phyloP scores from a whole-genome alignment of 148 eudicot species.

The Spergularia marina region DNA sequence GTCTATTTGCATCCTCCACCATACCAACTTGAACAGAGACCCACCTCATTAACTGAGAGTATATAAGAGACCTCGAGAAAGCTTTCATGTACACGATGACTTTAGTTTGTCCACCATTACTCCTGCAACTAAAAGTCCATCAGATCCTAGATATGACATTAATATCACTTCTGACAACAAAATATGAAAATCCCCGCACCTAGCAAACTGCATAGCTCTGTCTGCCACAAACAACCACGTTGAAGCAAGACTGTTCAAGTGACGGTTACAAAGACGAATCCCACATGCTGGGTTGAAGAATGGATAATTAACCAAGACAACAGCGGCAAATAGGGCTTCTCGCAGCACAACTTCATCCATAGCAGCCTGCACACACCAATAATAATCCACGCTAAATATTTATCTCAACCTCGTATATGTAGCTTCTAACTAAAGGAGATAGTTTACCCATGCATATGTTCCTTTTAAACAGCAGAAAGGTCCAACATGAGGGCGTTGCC shows the following conservation, averaged over 20 bases:
- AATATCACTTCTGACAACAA: background rate
- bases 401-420: background rate
- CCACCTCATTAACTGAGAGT: conserved; percentile 50
- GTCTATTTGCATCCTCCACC: conserved; percentile 32
- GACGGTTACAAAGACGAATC: conserved; percentile 39
- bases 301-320: conserved; percentile 49
- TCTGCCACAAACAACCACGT: conserved; percentile 73
- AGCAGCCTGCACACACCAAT: conserved; percentile 41
- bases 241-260: conserved; percentile 44
- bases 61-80: conserved; percentile 55
- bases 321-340: conserved; percentile 51
- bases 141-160: conserved; percentile 8
- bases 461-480: background rate
- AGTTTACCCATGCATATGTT: conserved; percentile 17
- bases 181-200: conserved; percentile 33
- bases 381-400: conserved; percentile 13
- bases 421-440: background rate
- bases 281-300: conserved; percentile 43
- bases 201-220: conserved; percentile 52
- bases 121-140: conserved; percentile 41
- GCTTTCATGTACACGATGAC: conserved; percentile 48
- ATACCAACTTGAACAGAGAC: conserved; percentile 34
- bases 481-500: background rate
- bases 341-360: conserved; percentile 44
- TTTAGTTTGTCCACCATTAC: conserved; percentile 35